Evolutionary conservation across 257 asterid species (phyloP), one percentile per base, ranked within the genome.

Genomic region (Solanum boliviense): DNA sequence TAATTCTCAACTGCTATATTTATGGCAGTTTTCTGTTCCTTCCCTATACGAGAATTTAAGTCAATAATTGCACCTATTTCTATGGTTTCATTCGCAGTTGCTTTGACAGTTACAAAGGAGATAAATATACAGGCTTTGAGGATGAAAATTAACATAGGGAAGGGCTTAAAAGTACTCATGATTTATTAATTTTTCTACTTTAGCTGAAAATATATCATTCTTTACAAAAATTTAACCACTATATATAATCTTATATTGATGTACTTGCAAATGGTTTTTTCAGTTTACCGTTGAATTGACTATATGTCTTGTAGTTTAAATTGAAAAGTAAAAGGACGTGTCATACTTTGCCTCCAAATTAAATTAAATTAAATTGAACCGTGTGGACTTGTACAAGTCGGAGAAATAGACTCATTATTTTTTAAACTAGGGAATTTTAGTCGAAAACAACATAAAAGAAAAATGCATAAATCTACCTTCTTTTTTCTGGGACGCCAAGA

Each of bases 21-120:
- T 86, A 90, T 87, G 86, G 92, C 92, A 5, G 89, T 87, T 44
- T 44, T 88, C 60, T 91, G 91, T 86, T 92, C 94, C 83, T 87
- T 92, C 23, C 94, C 94, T 1, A 86, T 72, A 9, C 93, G 90
- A 23, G 93, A 89, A 88, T 88, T 89, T 1, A 88, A 65, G 88
- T 91, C 92, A 3, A 91, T 56, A 52, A 92, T 87, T 78, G 90
- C 93, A 56, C 93, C 94, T 81, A 91, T 75, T 13, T 86, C 87
- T 18, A 87, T 67, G 44, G 88, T 58, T 46, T 76, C 87, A 20
- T 82, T 29, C 7, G 85, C 58, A 83, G 87, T 65, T 86, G 29
- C 75, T 58, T 60, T 56, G 12, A 46, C 75, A 67, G 83, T 71
- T 21, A 79, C 81, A 68, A 90, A 34, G 74, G 79, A 65, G 1